phyloP scores from a whole-genome alignment of 805 yeast species.

The Candida sphagnicola region DNA sequence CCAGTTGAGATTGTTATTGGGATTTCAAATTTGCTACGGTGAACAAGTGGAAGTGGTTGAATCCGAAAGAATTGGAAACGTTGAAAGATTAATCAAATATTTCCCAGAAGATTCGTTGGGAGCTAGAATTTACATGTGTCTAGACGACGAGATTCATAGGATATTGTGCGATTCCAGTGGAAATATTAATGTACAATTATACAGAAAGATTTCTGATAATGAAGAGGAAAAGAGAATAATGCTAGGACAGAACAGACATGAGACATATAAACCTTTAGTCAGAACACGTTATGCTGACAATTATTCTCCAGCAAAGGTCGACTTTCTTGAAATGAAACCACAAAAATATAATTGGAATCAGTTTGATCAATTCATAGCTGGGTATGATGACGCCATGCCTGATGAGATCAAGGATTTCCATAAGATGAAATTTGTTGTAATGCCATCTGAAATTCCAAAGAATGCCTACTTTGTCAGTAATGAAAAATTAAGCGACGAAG shows the following conservation, averaged over 20 bases:
- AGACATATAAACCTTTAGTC: constrained; percentile 38
- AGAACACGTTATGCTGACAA: constrained; percentile 75
- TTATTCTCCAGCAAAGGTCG: constrained; percentile 55
- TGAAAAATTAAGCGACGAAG: constrained; percentile 75
- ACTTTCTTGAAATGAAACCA: constrained; percentile 50
- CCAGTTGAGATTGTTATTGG: constrained; percentile 72
- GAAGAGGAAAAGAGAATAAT: constrained; percentile 8
- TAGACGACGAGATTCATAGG: constrained; percentile 84
- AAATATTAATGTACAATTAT: constrained; percentile 74
- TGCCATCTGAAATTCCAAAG: constrained; percentile 72
- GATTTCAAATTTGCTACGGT: constrained; percentile 88
- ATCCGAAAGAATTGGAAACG: constrained; percentile 51
- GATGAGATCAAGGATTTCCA: constrained; percentile 51
- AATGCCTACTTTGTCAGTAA: constrained; percentile 44
- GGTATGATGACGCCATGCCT: constrained; percentile 72
- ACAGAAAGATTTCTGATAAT: constrained; percentile 22
- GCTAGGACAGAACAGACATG: constrained; percentile 8
- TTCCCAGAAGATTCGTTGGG: constrained; percentile 46
- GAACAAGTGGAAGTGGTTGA: constrained; percentile 64
- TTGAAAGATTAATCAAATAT: constrained; percentile 53
- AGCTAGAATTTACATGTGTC: constrained; percentile 65
- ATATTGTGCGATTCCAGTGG: constrained; percentile 70
- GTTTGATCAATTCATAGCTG: constrained; percentile 88
- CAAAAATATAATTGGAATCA: constrained; percentile 80
- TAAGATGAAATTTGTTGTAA: constrained; percentile 76